phyloP scores from a whole-genome alignment of 1,284 basidiomycete species.

The Ceratobasidium papillatum region DNA sequence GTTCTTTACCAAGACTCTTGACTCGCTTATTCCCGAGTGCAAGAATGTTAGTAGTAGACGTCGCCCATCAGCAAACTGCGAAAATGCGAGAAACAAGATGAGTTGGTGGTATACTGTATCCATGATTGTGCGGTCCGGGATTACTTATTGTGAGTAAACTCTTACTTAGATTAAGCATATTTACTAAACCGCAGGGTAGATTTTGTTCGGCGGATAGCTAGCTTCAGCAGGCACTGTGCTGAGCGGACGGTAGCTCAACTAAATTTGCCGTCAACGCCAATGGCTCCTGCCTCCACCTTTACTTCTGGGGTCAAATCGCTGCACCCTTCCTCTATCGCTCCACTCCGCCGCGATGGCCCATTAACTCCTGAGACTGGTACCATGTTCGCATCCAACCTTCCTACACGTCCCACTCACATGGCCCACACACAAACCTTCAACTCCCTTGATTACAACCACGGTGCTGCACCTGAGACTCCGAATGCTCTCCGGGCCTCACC shows the following conservation, averaged over 20 bases:
- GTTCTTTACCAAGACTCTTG: slow-evolving; percentile 19
- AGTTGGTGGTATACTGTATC: not conserved
- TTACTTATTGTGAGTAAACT: slow-evolving; percentile 7
- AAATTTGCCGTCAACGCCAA: slow-evolving; percentile 58
- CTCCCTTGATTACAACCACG: not conserved
- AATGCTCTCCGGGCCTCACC: not conserved
- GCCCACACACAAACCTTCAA: not conserved
- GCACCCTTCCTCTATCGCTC: not conserved
- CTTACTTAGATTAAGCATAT: not conserved
- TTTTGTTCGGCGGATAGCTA: not conserved
- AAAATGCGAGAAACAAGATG: slow-evolving; percentile 1
- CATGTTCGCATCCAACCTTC: slow-evolving; percentile 48
- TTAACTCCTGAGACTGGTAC: not conserved
- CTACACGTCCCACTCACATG: slow-evolving; percentile 3
- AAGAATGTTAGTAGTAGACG: not conserved
- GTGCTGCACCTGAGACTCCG: not conserved
- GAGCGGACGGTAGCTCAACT: not conserved
- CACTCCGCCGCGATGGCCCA: not conserved
- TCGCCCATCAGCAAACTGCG: not conserved
- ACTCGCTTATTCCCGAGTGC: slow-evolving; percentile 1
- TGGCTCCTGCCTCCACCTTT: slow-evolving; percentile 51
- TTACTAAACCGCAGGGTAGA: not conserved
- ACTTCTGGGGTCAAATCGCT: slow-evolving; percentile 36
- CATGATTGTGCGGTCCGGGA: not conserved
- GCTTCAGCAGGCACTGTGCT: slow-evolving; percentile 17